Evolutionary conservation across 805 yeast genomes (phyloP).

Genomic region (Blastobotrys parvus): DNA sequence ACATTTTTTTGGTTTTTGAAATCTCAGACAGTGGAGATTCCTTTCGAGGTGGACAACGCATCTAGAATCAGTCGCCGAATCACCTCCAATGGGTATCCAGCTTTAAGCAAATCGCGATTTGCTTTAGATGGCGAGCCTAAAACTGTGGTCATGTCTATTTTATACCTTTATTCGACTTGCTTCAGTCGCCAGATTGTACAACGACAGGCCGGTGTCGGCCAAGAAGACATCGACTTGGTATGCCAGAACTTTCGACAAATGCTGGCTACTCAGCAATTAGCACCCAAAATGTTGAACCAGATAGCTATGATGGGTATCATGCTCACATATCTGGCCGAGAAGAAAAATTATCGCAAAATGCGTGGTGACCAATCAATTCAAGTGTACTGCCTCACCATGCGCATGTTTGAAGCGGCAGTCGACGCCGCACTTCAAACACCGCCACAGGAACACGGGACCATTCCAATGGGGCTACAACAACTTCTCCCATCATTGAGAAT

Average conservation of each 20-base stretch:
- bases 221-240: neutral
- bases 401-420: neutral
- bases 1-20: conserved; percentile 9
- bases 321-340: neutral
- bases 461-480: neutral
- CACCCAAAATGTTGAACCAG: conserved; percentile 18
- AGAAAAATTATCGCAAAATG: neutral
- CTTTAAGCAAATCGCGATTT: neutral
- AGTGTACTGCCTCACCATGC: conserved; percentile 1
- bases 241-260: neutral
- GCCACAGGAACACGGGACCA: neutral
- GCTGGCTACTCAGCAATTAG: neutral
- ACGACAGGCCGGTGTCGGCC: neutral
- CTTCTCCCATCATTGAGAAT: conserved; percentile 6
- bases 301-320: conserved; percentile 20
- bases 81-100: neutral
- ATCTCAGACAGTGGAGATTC: conserved; percentile 8
- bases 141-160: neutral
- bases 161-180: neutral
- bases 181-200: neutral
- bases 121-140: neutral
- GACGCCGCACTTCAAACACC: neutral
- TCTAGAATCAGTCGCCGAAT: neutral
- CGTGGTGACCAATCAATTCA: neutral
- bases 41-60: conserved; percentile 6